Evolutionary conservation across 2,329 filamentous ascomycete genomes (phyloP), one percentile per base, ranked within the genome.

Genomic region (Fusarium nematophilum): DNA sequence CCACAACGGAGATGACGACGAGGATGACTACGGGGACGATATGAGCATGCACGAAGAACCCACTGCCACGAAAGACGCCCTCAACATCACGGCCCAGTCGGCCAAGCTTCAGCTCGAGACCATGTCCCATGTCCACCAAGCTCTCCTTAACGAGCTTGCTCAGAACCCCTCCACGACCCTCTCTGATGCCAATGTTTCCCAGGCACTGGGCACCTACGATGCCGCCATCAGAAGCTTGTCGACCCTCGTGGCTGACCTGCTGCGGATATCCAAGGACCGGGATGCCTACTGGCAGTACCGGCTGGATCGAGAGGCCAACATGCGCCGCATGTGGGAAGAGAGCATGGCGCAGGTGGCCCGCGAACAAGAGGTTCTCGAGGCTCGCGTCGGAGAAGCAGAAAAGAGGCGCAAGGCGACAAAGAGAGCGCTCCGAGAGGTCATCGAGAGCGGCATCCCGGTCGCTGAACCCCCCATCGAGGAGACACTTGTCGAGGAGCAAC

Each of bases 281-380:
- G 95, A 99, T 75, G 88, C 92, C 1, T 97, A 96, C 73, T 99
- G 95, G 95, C 94, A 98, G 74, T 96, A 96, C 72, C 89, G 93
- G 11, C 81, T 99, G 33, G 93, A 97, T 66, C 89, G 93, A 48
- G 95, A 99, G 77, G 89, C 89, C 36, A 92, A 97, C 72, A 90
- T 98, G 78, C 88, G 95, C 30, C 89, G 91, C 56, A 91, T 99
- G 87, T 99, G 95, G 95, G 95, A 99, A 76, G 95, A 99, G 70
- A 98, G 93, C 76, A 97, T 99, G 95, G 93, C 95, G 9, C 89
- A 93, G 68, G 90, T 99, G n/a, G 95, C 93, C 14, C 88, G 87
- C 51, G 95, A 99, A 73, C 95, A 99, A 68, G 95, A 98, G 75
- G 86, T 93, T 45, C 83, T 99, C 2, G 92, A 98, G 72, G 91